phyloP scores from a whole-genome alignment of 495 filamentous ascomycete species.

The Trichoderma gamsii region DNA sequence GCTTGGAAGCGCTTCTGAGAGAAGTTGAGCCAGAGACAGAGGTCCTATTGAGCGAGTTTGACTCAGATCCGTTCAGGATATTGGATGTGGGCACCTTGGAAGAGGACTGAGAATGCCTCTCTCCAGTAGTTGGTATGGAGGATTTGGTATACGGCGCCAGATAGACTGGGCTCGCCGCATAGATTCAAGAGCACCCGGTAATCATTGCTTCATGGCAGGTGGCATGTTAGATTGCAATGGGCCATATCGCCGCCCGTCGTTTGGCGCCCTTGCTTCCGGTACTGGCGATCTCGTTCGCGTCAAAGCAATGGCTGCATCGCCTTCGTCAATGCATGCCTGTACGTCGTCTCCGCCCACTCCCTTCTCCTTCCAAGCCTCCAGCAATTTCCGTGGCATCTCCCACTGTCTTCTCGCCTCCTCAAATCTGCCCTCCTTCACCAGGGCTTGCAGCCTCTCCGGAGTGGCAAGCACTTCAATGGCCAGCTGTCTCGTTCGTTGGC shows the following conservation, averaged over 20 bases:
- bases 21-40: slow-evolving; percentile 45
- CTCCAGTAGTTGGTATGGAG: neutral
- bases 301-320: slow-evolving; percentile 38
- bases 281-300: slow-evolving; percentile 23
- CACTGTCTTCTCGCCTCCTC: slow-evolving; percentile 56
- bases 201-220: slow-evolving; percentile 14
- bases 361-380: slow-evolving; percentile 46
- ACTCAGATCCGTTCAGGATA: slow-evolving; percentile 62
- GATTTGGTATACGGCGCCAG: neutral
- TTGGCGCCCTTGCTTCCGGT: neutral
- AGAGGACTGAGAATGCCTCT: neutral
- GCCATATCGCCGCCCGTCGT: slow-evolving; percentile 9
- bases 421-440: slow-evolving; percentile 55
- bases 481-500: slow-evolving; percentile 54
- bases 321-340: slow-evolving; percentile 43
- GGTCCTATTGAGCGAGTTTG: slow-evolving; percentile 68
- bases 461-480: slow-evolving; percentile 63
- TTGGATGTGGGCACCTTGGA: slow-evolving; percentile 30
- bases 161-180: neutral
- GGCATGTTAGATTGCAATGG: neutral
- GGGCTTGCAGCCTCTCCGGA: slow-evolving; percentile 56
- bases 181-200: neutral
- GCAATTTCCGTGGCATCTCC: slow-evolving; percentile 47
- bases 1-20: slow-evolving; percentile 52
- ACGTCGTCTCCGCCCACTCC: slow-evolving; percentile 47